Evolutionary conservation across 176 grass and related monocot species (phyloP).

Genomic region (Leersia perrieri): DNA sequence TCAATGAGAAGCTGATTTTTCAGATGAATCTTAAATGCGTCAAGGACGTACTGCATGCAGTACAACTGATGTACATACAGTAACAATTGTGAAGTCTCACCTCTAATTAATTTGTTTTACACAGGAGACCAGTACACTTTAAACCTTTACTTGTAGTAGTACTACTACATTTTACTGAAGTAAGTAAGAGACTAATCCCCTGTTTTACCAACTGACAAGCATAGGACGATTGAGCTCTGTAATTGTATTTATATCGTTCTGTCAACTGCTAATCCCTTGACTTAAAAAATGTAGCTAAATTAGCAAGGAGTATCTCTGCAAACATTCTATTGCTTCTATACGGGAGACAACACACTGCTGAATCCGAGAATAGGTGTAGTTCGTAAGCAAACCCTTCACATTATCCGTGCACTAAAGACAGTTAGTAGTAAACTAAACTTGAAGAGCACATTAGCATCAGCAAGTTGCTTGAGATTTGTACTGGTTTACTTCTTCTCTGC

Average conservation of each 20-base stretch:
- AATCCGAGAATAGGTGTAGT: not conserved
- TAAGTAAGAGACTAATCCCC: no score
- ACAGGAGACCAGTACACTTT: no score
- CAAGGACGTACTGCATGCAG: not conserved
- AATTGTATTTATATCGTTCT: not conserved
- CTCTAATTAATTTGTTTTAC: not conserved
- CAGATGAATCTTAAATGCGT: constrained; percentile 4
- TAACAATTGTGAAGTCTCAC: not conserved
- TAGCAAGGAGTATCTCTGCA: not conserved
- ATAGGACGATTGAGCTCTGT: not conserved
- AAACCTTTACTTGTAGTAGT: no score
- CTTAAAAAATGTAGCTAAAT: not conserved
- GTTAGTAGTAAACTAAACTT: not conserved
- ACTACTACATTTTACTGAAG: no score
- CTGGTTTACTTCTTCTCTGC: not conserved
- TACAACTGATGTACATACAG: not conserved
- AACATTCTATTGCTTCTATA: not conserved
- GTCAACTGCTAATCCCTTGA: not conserved
- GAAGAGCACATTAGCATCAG: not conserved
- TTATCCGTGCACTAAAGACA: not conserved
- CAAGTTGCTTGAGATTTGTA: constrained; percentile 3
- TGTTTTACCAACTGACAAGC: not conserved
- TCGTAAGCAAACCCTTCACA: not conserved
- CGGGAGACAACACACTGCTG: not conserved
- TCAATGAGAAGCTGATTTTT: not conserved